These are phyloP conservation scores for Delitschia confertaspora DNA, from an alignment of 495 filamentous ascomycete species.

Conservation along the genomic window DNA sequence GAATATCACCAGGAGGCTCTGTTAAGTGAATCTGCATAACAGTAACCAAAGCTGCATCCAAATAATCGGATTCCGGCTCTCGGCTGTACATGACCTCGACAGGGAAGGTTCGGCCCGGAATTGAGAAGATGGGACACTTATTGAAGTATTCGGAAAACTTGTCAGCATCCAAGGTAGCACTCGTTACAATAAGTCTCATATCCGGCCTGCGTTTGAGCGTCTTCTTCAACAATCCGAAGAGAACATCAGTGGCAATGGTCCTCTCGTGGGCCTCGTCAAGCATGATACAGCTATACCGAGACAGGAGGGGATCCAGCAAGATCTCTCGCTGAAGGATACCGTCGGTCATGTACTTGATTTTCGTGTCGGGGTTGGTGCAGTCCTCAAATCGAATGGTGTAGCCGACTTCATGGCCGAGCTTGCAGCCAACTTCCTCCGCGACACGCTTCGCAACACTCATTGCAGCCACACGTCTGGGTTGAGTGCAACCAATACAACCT, in stretches of 20 bases:
- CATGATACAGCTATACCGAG: constrained; percentile 92
- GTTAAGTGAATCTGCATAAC: constrained; percentile 97
- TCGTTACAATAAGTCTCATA: constrained; percentile 90
- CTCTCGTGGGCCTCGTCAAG: constrained; percentile 97
- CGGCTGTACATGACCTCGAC: constrained; percentile 91
- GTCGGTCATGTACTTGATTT: constrained; percentile 99
- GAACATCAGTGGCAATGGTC: constrained; percentile 90
- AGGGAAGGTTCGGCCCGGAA: constrained; percentile 87
- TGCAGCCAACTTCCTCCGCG: constrained; percentile 88
- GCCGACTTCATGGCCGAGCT: constrained; percentile 84
- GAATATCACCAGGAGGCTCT: constrained; percentile 83
- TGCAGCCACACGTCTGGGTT: constrained; percentile 90
- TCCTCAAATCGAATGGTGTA: constrained; percentile 99
- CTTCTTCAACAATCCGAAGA: constrained; percentile 93
- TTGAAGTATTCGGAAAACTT: constrained; percentile 97
- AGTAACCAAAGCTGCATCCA: constrained; percentile 88
- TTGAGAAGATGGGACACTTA: constrained; percentile 88
- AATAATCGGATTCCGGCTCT: constrained; percentile 92
- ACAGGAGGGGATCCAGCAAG: constrained; percentile 77
- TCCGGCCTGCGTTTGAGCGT: constrained; percentile 78
- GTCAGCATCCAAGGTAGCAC: constrained; percentile 90
- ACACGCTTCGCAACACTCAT: constrained; percentile 98
- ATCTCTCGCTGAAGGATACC: constrained; percentile 97
- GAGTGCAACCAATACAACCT: constrained; percentile 95
- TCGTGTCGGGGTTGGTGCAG: constrained; percentile 76